These are phyloP conservation scores for Geranium brycei DNA, from an alignment of 345 rosid species.

Conservation along the genomic window DNA sequence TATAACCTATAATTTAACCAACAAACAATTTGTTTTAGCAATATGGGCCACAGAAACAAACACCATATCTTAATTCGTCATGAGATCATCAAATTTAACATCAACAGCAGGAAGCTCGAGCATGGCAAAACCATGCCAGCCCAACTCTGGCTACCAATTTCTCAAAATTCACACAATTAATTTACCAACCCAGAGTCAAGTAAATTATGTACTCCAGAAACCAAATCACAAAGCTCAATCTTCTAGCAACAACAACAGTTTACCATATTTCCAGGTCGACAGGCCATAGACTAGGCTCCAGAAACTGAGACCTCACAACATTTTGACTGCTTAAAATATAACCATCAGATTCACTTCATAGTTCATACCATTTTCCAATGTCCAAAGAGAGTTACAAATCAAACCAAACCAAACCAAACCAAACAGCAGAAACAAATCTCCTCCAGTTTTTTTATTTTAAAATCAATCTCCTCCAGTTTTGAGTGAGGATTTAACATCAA, in stretches of 20 bases:
- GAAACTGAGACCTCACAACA: not conserved
- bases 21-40: not conserved
- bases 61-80: not conserved
- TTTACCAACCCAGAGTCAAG: not conserved
- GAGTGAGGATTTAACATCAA: not conserved
- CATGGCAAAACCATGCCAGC: not conserved
- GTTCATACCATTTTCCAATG: no score
- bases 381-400: no score
- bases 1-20: not conserved
- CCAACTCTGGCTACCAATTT: not conserved
- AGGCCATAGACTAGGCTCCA: not conserved
- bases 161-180: not conserved
- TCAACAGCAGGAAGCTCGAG: not conserved
- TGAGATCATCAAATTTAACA: not conserved
- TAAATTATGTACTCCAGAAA: not conserved
- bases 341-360: not conserved
- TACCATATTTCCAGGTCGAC: not conserved
- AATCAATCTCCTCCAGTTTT: not conserved
- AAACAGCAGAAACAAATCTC: not conserved
- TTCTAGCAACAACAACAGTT: no score
- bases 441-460: not conserved
- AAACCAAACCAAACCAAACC: conserved; percentile 1
- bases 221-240: not conserved
- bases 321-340: no score
- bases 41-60: not conserved